Base-by-base conservation (phyloP, 2,329 filamentous ascomycete genomes). In the Arthrinium puccinioides region DNA sequence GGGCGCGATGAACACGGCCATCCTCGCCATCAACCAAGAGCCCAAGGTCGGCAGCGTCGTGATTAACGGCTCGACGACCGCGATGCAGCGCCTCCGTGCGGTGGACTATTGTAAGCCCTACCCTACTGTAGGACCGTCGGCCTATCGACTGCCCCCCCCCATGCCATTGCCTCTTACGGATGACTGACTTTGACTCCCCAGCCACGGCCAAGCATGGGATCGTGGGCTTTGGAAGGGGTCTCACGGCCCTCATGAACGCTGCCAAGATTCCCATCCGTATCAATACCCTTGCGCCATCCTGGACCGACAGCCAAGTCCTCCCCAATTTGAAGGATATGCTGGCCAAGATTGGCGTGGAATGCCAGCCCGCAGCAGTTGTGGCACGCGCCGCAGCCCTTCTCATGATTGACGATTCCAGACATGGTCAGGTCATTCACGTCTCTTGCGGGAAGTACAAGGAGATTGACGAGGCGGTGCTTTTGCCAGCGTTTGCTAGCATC, bases 171-270 rank as follows among this genome's bases (percentile, higher is more conserved):
- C n/a, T 11, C 35, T 25, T 21, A 20, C 20, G n/a, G 24, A 24
- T 37, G 27, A n/a, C n/a, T 29, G 4, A 28, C 23, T n/a, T 9
- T 13, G 14, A 26, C 15, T 4, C 29, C 23, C 9, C 32, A 68
- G 66, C 67, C 2, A 64, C 67, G 2, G 57, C 72, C 20, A 79
- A 79, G 41, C 69, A 76, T 38, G 75, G 64, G 16, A 66, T 75
- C 1, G 43, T 78, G 0, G 74, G 75, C 3, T 66, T 74, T 38
- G 61, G 71, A 16, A 64, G 74, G 20, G 66, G 68, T 4, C 53
- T 74, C 9, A 51, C 62, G 2, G 53, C 56, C 3, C 52, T 65
- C 4, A 44, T 73, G 3, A 44, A 49, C 10, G 46, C 45, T 3
- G 54, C 59, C 9, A 42, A 50, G 14, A 42, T 70, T 1, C 66